Base-by-base conservation (phyloP, 305 asterid species). In the Fraxinus baroniana region DNA sequence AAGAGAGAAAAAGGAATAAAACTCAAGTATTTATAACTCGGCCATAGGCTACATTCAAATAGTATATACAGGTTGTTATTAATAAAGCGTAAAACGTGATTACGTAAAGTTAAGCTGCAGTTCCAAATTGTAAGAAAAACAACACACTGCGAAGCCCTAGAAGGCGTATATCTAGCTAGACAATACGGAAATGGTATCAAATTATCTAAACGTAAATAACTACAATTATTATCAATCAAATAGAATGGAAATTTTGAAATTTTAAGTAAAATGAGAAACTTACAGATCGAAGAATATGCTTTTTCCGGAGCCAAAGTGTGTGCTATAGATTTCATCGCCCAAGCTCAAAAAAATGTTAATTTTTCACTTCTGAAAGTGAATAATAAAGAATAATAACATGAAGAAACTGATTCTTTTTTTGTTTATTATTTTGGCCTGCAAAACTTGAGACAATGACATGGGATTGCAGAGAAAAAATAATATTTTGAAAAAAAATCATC, bases 241-340 rank as follows among this genome's bases (percentile, higher is more conserved):
- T 3, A 64, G 9, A 64, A 64, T 20, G 33, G 33, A 62, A 62
- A 22, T 18, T 18, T 62, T 24, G 72, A 64, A 64, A 64, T 64
- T 22, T 64, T 20, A 22, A 8, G 33, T 37, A 22, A 41, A 60
- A 8, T 18, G 28, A 49, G 39, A 41, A 71, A 39, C 83, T 80
- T 35, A 80, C 79, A 52, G 74, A 72, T 46, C 72, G 83, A 80
- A 80, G 78, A 49, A 80, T 46, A 72, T 32, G 83, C 44, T 41
- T 24, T 41, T 33, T 13, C 20, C 3, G 33, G 17, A 62, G 39
- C 83, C 78, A 71, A 28, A 72, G 39, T 7, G 36, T 79, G 35
- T 55, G 57, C 60, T 73, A 55, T 74, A 24, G 55, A 80, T 71
- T 80, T 26, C 28, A 49, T 52, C 46, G 78, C 72, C 68, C 12